Conservation (phyloP, 169 alveolate species). For the Plasmodium billcollinsi region DNA sequence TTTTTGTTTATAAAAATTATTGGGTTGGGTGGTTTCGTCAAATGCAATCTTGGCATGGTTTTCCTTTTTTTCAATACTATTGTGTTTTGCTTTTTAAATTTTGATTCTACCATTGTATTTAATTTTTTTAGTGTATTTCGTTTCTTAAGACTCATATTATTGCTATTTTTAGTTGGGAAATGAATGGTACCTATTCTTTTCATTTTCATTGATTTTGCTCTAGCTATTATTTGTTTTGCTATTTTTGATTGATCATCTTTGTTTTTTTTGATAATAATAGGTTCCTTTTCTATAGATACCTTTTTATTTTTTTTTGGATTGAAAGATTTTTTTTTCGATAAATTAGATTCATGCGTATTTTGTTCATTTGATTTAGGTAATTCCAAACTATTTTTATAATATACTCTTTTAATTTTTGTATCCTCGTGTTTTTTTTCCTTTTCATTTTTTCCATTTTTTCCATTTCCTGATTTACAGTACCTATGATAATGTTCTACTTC, state of each 20-base stretch:
- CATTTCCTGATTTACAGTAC: slow-evolving; percentile 15
- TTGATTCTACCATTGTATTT: slow-evolving; percentile 37
- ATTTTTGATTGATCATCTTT: slow-evolving; percentile 39
- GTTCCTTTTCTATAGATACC: slow-evolving; percentile 12
- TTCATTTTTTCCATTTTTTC: slow-evolving; percentile 23
- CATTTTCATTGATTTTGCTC: slow-evolving; percentile 44
- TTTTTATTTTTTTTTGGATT: slow-evolving; percentile 12
- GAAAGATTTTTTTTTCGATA: slow-evolving; percentile 10
- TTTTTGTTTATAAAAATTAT: slow-evolving; percentile 47
- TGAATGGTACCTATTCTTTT: slow-evolving; percentile 32
- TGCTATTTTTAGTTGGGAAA: slow-evolving; percentile 51
- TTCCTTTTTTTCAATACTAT: slow-evolving; percentile 33
- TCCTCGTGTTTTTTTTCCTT: slow-evolving; percentile 2
- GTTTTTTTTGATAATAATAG: slow-evolving; percentile 6
- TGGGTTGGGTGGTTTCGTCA: slow-evolving; percentile 30
- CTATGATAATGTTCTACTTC: slow-evolving; percentile 29
- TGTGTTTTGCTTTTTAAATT: slow-evolving; percentile 63
- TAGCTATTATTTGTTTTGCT: slow-evolving; percentile 19
- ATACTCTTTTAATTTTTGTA: slow-evolving; percentile 35
- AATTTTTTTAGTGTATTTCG: slow-evolving; percentile 35
- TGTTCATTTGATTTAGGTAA: slow-evolving; percentile 26
- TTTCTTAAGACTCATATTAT: slow-evolving; percentile 11
- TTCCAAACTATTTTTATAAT: not conserved
- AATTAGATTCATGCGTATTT: slow-evolving; percentile 7
- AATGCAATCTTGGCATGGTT: slow-evolving; percentile 39